A percentile compares a stretch with the other conserved stretches of the same genome.
These are phyloP conservation scores for Phascolomyces articulosus DNA, from an alignment of 371 early-diverging fungal genomes.

Conservation along the genomic window DNA sequence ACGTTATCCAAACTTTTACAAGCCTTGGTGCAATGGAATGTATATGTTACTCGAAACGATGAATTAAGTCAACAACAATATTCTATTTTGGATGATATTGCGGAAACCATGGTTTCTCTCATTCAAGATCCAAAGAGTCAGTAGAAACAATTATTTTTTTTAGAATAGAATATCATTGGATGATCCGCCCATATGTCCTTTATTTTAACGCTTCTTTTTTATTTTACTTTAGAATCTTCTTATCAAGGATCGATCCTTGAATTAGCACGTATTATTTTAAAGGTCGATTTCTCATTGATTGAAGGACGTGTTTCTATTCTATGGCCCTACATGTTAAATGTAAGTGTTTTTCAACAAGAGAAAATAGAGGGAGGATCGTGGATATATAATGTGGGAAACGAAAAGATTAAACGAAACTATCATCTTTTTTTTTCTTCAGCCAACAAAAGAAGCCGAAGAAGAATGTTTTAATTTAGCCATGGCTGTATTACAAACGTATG, in stretches of 20 bases:
- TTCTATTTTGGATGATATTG: constrained; percentile 21
- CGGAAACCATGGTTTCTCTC: constrained; percentile 16
- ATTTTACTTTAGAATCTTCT: neutral
- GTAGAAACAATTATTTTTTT: neutral
- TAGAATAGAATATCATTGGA: constrained; percentile 2
- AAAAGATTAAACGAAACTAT: neutral
- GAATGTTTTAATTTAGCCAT: constrained; percentile 27
- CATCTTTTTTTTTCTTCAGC: constrained; percentile 15
- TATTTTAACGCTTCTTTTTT: too few relatives aligned
- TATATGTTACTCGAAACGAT: constrained; percentile 40
- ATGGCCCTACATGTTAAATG: constrained; percentile 44
- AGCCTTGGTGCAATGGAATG: constrained; percentile 27
- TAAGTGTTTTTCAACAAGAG: constrained; percentile 27
- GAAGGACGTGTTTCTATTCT: constrained; percentile 32
- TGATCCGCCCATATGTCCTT: too few relatives aligned
- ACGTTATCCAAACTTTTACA: constrained; percentile 25
- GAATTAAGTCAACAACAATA: constrained; percentile 32
- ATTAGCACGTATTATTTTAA: neutral
- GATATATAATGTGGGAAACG: neutral
- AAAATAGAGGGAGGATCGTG: too few relatives aligned
- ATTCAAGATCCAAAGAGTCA: constrained; percentile 7
- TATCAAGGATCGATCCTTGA: neutral
- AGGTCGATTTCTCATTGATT: constrained; percentile 39
- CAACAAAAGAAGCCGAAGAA: constrained; percentile 24
- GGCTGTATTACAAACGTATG: constrained; percentile 36